These are phyloP conservation scores for Paracoccidioides brasiliensis DNA, from an alignment of 2,329 filamentous ascomycete species.

Conservation along the genomic window DNA sequence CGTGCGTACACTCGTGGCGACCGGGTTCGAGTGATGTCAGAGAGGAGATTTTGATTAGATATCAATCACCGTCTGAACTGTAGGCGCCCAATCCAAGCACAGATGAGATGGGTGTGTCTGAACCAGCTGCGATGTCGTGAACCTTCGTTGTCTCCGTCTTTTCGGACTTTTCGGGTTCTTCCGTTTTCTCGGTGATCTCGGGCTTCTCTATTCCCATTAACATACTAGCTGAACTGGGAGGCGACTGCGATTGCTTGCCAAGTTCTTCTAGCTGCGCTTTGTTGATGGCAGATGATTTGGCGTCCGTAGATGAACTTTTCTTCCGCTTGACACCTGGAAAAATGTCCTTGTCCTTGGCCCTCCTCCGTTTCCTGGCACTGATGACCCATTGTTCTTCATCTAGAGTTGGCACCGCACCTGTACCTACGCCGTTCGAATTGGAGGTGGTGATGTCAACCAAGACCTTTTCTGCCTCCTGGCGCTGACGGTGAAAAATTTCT, in stretches of 20 bases:
- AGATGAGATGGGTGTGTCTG: constrained; percentile 11
- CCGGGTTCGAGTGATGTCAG: too few species aligned
- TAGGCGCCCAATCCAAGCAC: constrained; percentile 27
- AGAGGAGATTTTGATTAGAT: constrained; percentile 23
- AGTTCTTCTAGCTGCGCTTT: not conserved
- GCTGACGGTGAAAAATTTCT: constrained; percentile 45
- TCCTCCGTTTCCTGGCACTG: constrained; percentile 40
- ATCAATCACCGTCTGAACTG: constrained; percentile 29
- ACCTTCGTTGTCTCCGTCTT: not conserved
- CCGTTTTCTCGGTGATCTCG: not conserved
- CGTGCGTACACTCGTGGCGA: too few species aligned
- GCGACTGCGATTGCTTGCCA: not conserved
- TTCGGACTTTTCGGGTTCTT: not conserved
- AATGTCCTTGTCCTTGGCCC: constrained; percentile 32
- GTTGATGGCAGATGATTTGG: not conserved
- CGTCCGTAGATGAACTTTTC: constrained; percentile 24
- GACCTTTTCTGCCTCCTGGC: constrained; percentile 45
- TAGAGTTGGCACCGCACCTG: constrained; percentile 15
- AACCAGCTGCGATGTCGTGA: constrained; percentile 1
- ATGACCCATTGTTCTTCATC: constrained; percentile 38
- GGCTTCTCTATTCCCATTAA: not conserved
- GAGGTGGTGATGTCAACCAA: constrained; percentile 19
- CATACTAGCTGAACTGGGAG: not conserved
- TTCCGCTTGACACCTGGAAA: constrained; percentile 31
- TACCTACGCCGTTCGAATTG: constrained; percentile 4